Conservation (phyloP, 2,329 filamentous ascomycete genomes). For the Fusarium hostae region DNA sequence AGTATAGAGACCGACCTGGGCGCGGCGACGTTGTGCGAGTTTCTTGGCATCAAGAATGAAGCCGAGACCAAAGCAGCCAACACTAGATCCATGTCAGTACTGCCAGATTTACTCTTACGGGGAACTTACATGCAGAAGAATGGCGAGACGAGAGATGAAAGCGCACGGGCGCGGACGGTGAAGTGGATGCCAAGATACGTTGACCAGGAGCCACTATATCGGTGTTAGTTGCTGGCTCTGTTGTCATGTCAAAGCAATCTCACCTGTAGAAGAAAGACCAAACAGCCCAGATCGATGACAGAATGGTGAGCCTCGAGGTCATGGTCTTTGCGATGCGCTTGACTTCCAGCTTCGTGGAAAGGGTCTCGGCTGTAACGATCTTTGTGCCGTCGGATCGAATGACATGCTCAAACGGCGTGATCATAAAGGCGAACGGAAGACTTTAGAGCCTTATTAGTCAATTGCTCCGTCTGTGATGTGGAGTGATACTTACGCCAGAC, state of each 20-base stretch:
- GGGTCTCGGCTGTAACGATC: slow-evolving; percentile 1
- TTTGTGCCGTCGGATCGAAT: slow-evolving; percentile 14
- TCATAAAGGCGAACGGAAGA: slow-evolving; percentile 10
- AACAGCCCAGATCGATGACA: neutral
- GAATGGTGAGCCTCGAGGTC: slow-evolving; percentile 3
- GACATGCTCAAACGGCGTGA: slow-evolving; percentile 8
- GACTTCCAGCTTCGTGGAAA: slow-evolving; percentile 13
- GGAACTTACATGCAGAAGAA: slow-evolving; percentile 18
- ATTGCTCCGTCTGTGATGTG: too few relatives aligned
- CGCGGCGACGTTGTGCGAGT: slow-evolving; percentile 4
- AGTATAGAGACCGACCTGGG: slow-evolving; percentile 5
- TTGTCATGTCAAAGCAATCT: fast-evolving
- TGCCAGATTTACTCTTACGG: fast-evolving
- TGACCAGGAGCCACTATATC: slow-evolving; percentile 5
- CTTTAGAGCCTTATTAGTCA: too few relatives aligned
- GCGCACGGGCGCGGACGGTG: slow-evolving; percentile 2
- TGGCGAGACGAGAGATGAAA: slow-evolving; percentile 11
- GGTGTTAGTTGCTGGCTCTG: fast-evolving
- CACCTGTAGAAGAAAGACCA: slow-evolving; percentile 22
- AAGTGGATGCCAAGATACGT: slow-evolving; percentile 16
- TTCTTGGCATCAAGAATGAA: slow-evolving; percentile 15
- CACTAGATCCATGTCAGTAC: fast-evolving
- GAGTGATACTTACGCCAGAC: neutral
- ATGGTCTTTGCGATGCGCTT: slow-evolving; percentile 16
- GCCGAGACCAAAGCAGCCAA: slow-evolving; percentile 8